Conservation (phyloP, 2,329 filamentous ascomycete species). For the Epichloe aotearoae region DNA sequence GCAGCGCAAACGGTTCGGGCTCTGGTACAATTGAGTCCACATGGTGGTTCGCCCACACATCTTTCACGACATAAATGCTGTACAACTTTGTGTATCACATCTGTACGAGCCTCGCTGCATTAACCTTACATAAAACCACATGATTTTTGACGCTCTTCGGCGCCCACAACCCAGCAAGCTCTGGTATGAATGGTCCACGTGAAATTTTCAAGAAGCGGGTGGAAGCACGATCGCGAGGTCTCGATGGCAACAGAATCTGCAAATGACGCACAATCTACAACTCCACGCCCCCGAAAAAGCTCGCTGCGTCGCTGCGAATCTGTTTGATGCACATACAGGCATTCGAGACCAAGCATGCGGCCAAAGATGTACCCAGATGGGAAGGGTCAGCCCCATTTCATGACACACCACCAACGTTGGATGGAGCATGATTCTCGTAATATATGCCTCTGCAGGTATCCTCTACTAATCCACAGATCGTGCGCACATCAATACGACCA, state of each 20-base stretch:
- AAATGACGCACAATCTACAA: background rate
- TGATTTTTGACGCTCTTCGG: background rate
- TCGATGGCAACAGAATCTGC: background rate
- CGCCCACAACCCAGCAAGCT: background rate
- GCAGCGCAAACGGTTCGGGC: slow-evolving; percentile 1
- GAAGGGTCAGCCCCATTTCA: background rate
- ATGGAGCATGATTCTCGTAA: background rate
- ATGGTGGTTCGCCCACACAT: background rate
- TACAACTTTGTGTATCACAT: background rate
- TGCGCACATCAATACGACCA: background rate
- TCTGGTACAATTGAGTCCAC: background rate
- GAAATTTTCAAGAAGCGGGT: background rate
- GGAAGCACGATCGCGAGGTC: background rate
- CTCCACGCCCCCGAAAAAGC: background rate
- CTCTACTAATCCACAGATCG: background rate
- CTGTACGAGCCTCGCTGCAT: background rate
- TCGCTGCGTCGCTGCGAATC: background rate
- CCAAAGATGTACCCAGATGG: slow-evolving; percentile 3
- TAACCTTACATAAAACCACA: background rate
- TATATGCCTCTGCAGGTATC: background rate
- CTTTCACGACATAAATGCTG: background rate
- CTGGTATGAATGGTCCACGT: background rate
- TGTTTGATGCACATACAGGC: background rate
- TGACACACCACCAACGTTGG: background rate
- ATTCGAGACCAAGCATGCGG: slow-evolving; percentile 2